Evolutionary conservation across 2,329 filamentous ascomycete species (phyloP).

Genomic region (Phialophora verrucosa): DNA sequence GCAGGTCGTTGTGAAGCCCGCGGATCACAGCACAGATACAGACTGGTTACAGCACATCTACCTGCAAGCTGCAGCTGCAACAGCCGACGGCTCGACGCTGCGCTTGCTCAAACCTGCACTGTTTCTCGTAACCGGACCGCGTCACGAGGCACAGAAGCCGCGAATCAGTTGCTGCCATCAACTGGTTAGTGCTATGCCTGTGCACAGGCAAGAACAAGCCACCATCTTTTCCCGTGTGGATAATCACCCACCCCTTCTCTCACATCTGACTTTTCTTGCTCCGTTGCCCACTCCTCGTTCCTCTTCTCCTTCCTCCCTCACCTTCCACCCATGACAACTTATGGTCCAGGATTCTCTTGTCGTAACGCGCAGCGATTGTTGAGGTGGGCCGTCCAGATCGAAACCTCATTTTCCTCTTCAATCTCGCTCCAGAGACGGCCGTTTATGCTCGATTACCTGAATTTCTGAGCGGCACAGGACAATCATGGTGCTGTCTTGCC

Average conservation of each 20-base stretch:
- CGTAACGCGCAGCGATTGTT: background rate
- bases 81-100: background rate
- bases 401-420: background rate
- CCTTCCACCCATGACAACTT: background rate
- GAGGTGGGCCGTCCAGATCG: background rate
- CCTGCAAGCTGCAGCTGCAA: slow-evolving; percentile 17
- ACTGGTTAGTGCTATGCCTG: slow-evolving; percentile 13
- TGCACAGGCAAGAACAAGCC: slow-evolving; percentile 12
- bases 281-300: slow-evolving; percentile 10
- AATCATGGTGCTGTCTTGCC: slow-evolving; percentile 10
- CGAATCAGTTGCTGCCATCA: slow-evolving; percentile 15
- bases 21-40: slow-evolving; percentile 5
- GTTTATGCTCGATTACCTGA: background rate
- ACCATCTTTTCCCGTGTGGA: slow-evolving; percentile 5
- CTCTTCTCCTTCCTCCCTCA: slow-evolving; percentile 7
- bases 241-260: slow-evolving; percentile 4
- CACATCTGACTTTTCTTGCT: slow-evolving; percentile 12
- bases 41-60: background rate
- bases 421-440: background rate
- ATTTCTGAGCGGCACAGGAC: background rate
- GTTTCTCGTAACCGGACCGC: slow-evolving; percentile 18
- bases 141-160: slow-evolving; percentile 20
- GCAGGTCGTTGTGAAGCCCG: background rate
- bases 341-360: background rate
- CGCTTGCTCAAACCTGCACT: slow-evolving; percentile 19